Evolutionary conservation across 1,139 yeast species (phyloP).

Genomic region (Taiozyma sp.): DNA sequence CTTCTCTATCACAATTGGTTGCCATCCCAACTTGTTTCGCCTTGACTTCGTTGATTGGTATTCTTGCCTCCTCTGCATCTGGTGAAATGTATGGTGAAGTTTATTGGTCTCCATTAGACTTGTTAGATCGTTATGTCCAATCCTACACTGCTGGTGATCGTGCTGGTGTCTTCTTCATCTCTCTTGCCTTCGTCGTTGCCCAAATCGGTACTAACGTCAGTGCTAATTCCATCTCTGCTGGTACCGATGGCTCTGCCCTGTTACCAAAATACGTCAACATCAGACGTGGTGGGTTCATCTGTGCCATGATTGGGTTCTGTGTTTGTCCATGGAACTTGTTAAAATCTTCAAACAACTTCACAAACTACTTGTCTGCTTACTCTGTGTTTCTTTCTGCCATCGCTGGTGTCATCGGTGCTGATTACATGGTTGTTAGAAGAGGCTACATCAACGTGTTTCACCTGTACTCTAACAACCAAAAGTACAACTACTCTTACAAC

Average conservation of each 20-base stretch:
- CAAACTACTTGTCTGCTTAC: constrained; percentile 81
- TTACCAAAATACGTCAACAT: constrained; percentile 76
- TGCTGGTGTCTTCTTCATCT: constrained; percentile 81
- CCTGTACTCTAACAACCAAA: constrained; percentile 43
- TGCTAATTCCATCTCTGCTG: constrained; percentile 85
- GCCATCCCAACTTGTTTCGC: constrained; percentile 77
- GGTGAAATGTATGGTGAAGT: constrained; percentile 61
- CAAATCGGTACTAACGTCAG: constrained; percentile 91
- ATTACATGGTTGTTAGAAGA: constrained; percentile 71
- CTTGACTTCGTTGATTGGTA: constrained; percentile 82
- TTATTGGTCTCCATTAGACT: constrained; percentile 84
- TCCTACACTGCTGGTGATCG: constrained; percentile 63
- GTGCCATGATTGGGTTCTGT: constrained; percentile 72
- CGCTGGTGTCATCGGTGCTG: constrained; percentile 77
- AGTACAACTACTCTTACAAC: constrained; percentile 54
- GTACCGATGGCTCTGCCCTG: constrained; percentile 85
- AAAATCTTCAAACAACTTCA: constrained; percentile 67
- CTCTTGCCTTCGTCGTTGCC: constrained; percentile 74
- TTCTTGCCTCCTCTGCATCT: constrained; percentile 81
- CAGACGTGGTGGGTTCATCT: constrained; percentile 73
- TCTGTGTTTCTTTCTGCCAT: constrained; percentile 82
- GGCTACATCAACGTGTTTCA: constrained; percentile 64
- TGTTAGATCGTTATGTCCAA: constrained; percentile 59
- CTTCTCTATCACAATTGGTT: constrained; percentile 48
- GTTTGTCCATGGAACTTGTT: constrained; percentile 89